Conservation (phyloP, 257 asterid genomes). For the Linaria vulgaris region DNA sequence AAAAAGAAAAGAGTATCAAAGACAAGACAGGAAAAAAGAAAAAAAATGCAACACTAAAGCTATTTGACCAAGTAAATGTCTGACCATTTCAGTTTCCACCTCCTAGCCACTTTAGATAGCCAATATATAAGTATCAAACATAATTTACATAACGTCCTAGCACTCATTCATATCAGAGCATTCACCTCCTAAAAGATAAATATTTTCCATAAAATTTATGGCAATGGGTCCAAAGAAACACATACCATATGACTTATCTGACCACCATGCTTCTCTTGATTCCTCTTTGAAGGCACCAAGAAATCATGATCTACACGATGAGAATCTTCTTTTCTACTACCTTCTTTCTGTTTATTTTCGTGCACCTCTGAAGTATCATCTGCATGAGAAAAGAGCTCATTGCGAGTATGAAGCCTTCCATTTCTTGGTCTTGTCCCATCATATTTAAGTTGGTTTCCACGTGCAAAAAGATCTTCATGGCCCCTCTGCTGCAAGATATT, state of each 20-base stretch:
- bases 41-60: slow-evolving; percentile 6
- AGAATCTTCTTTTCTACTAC: slow-evolving; percentile 62
- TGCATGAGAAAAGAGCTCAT: slow-evolving; percentile 55
- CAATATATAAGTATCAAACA: slow-evolving; percentile 15
- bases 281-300: slow-evolving; percentile 49
- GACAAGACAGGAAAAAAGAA: slow-evolving; percentile 13
- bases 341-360: slow-evolving; percentile 57
- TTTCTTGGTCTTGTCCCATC: slow-evolving; percentile 68
- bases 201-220: slow-evolving; percentile 28
- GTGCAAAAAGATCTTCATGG: slow-evolving; percentile 59
- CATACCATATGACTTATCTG: slow-evolving; percentile 80
- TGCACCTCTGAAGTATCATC: slow-evolving; percentile 58
- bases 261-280: slow-evolving; percentile 54
- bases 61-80: slow-evolving; percentile 23
- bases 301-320: slow-evolving; percentile 62
- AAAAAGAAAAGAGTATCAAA: slow-evolving; percentile 12
- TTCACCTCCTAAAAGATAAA: slow-evolving; percentile 26
- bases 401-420: slow-evolving; percentile 61
- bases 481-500: slow-evolving; percentile 60
- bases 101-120: slow-evolving; percentile 18
- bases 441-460: slow-evolving; percentile 42
- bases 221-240: slow-evolving; percentile 39
- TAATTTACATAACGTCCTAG: slow-evolving; percentile 21
- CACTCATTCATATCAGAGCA: slow-evolving; percentile 22
- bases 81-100: slow-evolving; percentile 8